Conservation (phyloP, 2,329 filamentous ascomycete genomes). For the Kalmusia sp. region DNA sequence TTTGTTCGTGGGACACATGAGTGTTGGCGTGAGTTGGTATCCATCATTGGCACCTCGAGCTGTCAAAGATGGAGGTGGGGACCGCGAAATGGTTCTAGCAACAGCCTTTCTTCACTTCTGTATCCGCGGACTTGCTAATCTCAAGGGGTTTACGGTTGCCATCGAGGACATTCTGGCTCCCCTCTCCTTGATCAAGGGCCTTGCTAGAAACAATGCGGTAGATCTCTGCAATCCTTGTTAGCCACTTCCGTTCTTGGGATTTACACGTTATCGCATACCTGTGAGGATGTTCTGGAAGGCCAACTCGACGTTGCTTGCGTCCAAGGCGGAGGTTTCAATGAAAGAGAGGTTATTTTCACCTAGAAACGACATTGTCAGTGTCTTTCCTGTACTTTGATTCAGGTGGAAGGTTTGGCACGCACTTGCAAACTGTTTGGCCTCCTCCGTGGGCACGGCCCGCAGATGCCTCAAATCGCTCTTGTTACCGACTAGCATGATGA, state of each 20-base stretch:
- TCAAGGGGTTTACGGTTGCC: slow-evolving; percentile 78
- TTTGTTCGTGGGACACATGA: slow-evolving; percentile 42
- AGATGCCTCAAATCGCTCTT: slow-evolving; percentile 99
- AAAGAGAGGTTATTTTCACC: slow-evolving; percentile 98
- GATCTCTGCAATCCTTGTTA: slow-evolving; percentile 72
- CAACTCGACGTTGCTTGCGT: slow-evolving; percentile 98
- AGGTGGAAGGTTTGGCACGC: slow-evolving; percentile 45
- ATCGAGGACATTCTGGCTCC: slow-evolving; percentile 78
- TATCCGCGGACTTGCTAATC: slow-evolving; percentile 83
- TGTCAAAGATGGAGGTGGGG: slow-evolving; percentile 14
- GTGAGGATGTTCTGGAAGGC: slow-evolving; percentile 99
- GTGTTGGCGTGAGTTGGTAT: slow-evolving; percentile 25
- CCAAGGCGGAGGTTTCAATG: slow-evolving; percentile 98
- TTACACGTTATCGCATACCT: slow-evolving; percentile 63
- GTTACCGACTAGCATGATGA: slow-evolving; percentile 99
- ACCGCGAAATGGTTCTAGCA: slow-evolving; percentile 62
- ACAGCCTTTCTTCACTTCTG: slow-evolving; percentile 80
- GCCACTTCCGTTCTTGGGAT: no score
- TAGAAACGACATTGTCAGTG: slow-evolving; percentile 47
- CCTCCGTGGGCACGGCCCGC: slow-evolving; percentile 94
- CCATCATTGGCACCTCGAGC: slow-evolving; percentile 19
- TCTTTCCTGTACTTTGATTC: background rate
- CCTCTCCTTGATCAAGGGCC: slow-evolving; percentile 88
- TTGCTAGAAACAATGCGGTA: slow-evolving; percentile 99
- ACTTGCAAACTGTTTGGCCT: slow-evolving; percentile 98